Evolutionary conservation across 331 rosid species (phyloP).

Genomic region (Dryas integrifolia): DNA sequence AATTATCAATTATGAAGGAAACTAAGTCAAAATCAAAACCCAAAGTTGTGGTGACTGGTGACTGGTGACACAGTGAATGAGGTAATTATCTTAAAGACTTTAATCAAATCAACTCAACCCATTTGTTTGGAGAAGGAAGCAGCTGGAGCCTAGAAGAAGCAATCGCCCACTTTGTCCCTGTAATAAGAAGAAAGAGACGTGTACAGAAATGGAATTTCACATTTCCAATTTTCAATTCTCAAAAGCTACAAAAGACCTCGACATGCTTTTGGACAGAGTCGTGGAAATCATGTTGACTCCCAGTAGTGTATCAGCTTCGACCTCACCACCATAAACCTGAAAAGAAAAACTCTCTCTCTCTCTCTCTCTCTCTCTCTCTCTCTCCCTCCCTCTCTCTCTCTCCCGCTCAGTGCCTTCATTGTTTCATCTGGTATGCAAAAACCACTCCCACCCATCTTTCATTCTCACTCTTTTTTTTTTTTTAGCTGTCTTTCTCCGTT

Average conservation of each 20-base stretch:
- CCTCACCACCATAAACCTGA: slow-evolving; percentile 38
- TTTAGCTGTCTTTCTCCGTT: slow-evolving; percentile 27
- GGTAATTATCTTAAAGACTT: neutral
- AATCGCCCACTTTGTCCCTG: neutral
- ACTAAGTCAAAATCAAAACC: neutral
- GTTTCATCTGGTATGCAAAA: slow-evolving; percentile 32
- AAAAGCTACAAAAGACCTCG: slow-evolving; percentile 58
- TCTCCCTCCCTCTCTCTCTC: slow-evolving; percentile 4
- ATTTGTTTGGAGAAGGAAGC: neutral
- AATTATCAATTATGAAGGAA: neutral
- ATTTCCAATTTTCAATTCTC: slow-evolving; percentile 16
- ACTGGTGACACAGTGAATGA: neutral
- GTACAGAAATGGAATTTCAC: slow-evolving; percentile 39
- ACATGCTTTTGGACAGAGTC: slow-evolving; percentile 46
- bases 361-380: slow-evolving; percentile 11
- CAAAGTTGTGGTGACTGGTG: neutral
- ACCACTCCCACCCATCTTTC: slow-evolving; percentile 32
- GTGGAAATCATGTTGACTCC: slow-evolving; percentile 56
- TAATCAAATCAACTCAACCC: neutral
- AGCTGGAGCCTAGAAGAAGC: too few relatives aligned
- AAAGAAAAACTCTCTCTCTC: neutral
- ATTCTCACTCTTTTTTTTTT: slow-evolving; percentile 16
- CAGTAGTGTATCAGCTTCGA: slow-evolving; percentile 46
- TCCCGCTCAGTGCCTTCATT: slow-evolving; percentile 23
- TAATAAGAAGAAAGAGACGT: slow-evolving; percentile 4